Evolutionary conservation across 2,329 filamentous ascomycete genomes (phyloP), one percentile per base, ranked within the genome.

Genomic region (Tolypocladium endophyticum): DNA sequence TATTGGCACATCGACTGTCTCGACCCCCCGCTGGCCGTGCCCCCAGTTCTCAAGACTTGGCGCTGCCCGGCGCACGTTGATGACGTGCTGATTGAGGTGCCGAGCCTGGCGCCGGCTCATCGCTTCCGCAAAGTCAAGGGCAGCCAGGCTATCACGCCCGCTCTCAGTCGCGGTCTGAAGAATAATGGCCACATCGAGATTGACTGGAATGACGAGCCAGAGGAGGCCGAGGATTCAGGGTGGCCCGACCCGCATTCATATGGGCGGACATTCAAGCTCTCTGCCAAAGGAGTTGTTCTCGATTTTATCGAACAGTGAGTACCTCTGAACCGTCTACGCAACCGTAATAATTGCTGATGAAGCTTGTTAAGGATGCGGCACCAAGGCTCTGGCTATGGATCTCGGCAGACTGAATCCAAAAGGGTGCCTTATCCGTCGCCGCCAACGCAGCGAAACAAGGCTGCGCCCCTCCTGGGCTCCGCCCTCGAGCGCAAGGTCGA

Each of bases 1-100:
- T 82, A 87, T 69, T 99, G 92, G 89, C 94, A 99, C 76, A 79
- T 96, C 57, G 93, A 97, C 73, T 99, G 94, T 74, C 78, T 96
- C 20, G 87, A 95, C 69, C 90, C 91, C 35, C 92, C 93, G 39
- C 76, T 92, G 69, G 86, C 92, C 39, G 85, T 89, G 59, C 89
- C 91, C 45, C 92, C 92, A 14, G 81, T 86, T 57, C 79, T 87
- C 57, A 85, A 87, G 68, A 88, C 86, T 59, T 99, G 92, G 90
- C 88, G 86, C 73, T 99, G 94, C 70, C 93, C 93, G 56, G 86
- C 89, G 64, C 94, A 99, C 71, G 80, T 88, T 50, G 90, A 94
- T 58, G 87, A 93, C 63, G 81, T 92, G 60, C 79, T 96, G 60
- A 76, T 76, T 36, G 76, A 81, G 55, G 74, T 87, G 25, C 83